Conservation (phyloP, 2,329 filamentous ascomycete genomes). For the Shiraia bambusicola region DNA sequence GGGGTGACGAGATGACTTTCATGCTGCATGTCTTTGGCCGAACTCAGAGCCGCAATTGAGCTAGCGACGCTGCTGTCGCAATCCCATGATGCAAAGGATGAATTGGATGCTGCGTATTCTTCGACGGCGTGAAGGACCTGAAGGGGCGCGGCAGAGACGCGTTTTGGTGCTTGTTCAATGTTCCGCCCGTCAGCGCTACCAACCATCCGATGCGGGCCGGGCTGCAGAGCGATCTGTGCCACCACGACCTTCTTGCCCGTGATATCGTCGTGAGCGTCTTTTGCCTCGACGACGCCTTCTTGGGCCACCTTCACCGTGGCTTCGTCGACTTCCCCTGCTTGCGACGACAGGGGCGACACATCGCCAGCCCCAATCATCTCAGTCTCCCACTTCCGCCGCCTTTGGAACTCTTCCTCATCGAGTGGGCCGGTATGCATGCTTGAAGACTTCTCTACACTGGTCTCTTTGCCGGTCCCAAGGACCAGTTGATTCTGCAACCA, state of each 20-base stretch:
- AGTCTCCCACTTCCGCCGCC: constrained; percentile 22
- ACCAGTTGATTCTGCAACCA: too few relatives aligned
- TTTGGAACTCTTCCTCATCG: neutral
- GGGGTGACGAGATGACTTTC: constrained; percentile 30
- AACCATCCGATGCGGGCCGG: constrained; percentile 1
- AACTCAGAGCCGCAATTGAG: constrained; percentile 28
- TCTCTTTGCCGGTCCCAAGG: too few relatives aligned
- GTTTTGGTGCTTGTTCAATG: constrained; percentile 15
- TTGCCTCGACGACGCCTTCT: too few relatives aligned
- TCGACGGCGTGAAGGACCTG: constrained; percentile 38
- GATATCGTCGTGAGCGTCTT: neutral
- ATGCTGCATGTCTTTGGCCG: constrained; percentile 28
- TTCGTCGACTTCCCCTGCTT: constrained; percentile 10
- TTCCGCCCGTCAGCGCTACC: constrained; percentile 3
- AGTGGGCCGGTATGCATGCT: too few relatives aligned
- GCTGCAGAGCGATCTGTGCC: constrained; percentile 1
- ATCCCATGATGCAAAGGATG: constrained; percentile 38
- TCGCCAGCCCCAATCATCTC: constrained; percentile 26
- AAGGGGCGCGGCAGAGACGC: constrained; percentile 23
- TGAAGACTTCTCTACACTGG: too few relatives aligned
- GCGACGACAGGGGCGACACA: constrained; percentile 29
- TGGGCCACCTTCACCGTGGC: too few relatives aligned
- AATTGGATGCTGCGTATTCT: constrained; percentile 30
- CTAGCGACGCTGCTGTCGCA: constrained; percentile 27
- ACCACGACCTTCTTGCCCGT: neutral